phyloP scores from a whole-genome alignment of 1,284 basidiomycete species.

The Boletus subluridellus region DNA sequence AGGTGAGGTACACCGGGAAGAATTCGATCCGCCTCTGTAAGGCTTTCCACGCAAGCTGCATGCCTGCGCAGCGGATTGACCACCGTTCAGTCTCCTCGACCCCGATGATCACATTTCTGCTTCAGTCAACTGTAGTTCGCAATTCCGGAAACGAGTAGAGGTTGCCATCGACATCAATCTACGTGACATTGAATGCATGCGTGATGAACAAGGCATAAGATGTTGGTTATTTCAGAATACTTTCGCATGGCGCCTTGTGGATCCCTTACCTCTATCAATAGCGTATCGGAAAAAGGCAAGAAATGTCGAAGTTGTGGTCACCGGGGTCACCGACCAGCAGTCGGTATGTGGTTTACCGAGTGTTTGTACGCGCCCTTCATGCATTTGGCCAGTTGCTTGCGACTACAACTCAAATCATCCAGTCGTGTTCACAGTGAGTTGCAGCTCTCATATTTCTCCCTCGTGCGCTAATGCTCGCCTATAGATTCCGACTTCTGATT shows the following conservation, averaged over 20 bases:
- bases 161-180: slow-evolving; percentile 4
- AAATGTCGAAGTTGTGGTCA: slow-evolving; percentile 13
- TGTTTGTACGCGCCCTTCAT: neutral
- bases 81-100: slow-evolving; percentile 1
- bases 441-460: neutral
- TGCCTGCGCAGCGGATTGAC: neutral
- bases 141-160: neutral
- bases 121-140: neutral
- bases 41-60: neutral
- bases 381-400: neutral
- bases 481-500: slow-evolving; percentile 18
- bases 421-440: slow-evolving; percentile 10
- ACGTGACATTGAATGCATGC: neutral
- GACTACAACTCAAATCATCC: slow-evolving; percentile 1
- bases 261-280: slow-evolving; percentile 5
- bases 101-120: slow-evolving; percentile 1
- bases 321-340: neutral
- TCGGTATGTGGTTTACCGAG: neutral
- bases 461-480: neutral
- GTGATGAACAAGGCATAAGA: slow-evolving; percentile 1
- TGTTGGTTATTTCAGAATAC: slow-evolving; percentile 3
- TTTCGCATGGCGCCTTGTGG: neutral
- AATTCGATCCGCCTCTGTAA: slow-evolving; percentile 9
- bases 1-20: neutral
- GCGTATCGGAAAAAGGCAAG: slow-evolving; percentile 12